Evolutionary conservation across 1,284 basidiomycete species (phyloP).

Genomic region (Ustilago xerochloae): DNA sequence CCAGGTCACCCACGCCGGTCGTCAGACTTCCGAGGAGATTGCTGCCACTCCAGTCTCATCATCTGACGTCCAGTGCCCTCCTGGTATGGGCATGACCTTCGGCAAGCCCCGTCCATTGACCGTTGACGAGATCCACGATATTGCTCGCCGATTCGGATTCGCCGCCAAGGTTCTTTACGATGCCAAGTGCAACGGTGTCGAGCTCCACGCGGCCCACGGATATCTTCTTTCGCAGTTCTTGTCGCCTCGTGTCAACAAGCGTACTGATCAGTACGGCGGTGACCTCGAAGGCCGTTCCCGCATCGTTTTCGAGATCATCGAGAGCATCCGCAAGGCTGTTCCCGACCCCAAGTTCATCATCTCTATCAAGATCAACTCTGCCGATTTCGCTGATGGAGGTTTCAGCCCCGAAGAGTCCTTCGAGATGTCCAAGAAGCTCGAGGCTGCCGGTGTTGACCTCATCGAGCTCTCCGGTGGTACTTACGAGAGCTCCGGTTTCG

Average conservation of each 20-base stretch:
- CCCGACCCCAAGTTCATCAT: slow-evolving; percentile 76
- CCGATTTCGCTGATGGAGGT: slow-evolving; percentile 78
- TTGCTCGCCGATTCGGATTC: slow-evolving; percentile 77
- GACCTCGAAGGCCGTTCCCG: slow-evolving; percentile 62
- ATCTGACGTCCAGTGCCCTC: slow-evolving; percentile 57
- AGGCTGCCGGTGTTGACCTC: slow-evolving; percentile 74
- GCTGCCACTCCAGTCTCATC: slow-evolving; percentile 51
- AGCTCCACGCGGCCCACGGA: slow-evolving; percentile 89
- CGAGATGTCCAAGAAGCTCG: slow-evolving; percentile 72
- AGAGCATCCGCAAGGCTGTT: slow-evolving; percentile 74
- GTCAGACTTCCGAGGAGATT: slow-evolving; percentile 63
- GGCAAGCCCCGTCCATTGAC: slow-evolving; percentile 72
- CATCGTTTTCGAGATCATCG: slow-evolving; percentile 78
- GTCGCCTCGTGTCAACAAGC: slow-evolving; percentile 78
- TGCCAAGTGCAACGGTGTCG: slow-evolving; percentile 86
- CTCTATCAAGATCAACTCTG: slow-evolving; percentile 84
- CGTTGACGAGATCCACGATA: slow-evolving; percentile 74
- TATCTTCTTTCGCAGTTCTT: slow-evolving; percentile 86
- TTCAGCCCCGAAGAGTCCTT: slow-evolving; percentile 73
- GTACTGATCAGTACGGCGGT: slow-evolving; percentile 76
- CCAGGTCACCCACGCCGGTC: slow-evolving; percentile 71
- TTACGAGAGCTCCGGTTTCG: slow-evolving; percentile 80
- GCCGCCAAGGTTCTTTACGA: slow-evolving; percentile 77
- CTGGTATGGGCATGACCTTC: slow-evolving; percentile 60
- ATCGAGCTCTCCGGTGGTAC: slow-evolving; percentile 88